Conservation (phyloP, 208 protist genomes). For the Blechomonas ayalai region DNA sequence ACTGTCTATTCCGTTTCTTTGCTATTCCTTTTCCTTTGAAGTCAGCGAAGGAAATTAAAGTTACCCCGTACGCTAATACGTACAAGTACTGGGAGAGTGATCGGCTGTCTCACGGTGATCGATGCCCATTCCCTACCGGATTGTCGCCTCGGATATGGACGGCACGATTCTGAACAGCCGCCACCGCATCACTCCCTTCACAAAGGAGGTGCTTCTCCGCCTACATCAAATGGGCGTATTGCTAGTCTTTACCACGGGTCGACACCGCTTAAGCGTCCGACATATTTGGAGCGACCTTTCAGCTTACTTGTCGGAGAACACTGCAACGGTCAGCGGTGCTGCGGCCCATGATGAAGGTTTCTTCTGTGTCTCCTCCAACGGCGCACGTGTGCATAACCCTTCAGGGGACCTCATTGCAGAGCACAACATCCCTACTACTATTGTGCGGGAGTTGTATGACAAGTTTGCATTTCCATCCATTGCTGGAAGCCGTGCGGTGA, state of each 20-base stretch:
- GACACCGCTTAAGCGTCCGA: constrained; percentile 29
- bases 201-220: constrained; percentile 23
- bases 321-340: background rate
- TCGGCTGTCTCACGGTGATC: too few relatives aligned
- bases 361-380: constrained; percentile 61
- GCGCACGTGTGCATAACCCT: constrained; percentile 50
- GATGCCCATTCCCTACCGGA: constrained; percentile 2
- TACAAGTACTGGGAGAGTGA: too few relatives aligned
- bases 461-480: constrained; percentile 29
- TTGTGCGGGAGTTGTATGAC: constrained; percentile 36
- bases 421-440: constrained; percentile 39
- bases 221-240: constrained; percentile 19
- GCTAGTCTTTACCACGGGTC: constrained; percentile 52
- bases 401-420: constrained; percentile 21
- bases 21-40: too few relatives aligned
- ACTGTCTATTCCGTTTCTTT: too few relatives aligned
- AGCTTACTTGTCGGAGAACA: constrained; percentile 17
- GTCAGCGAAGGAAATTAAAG: too few relatives aligned
- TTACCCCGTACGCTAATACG: too few relatives aligned
- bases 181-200: constrained; percentile 8
- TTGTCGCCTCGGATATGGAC: constrained; percentile 18
- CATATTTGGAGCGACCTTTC: constrained; percentile 9
- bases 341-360: constrained; percentile 13
- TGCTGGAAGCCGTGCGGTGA: constrained; percentile 1
- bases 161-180: constrained; percentile 14